Percentiles rank a stretch among this genome's conserved stretches.
These are phyloP conservation scores for Moesziomyces globuligerus DNA, from an alignment of 1,284 basidiomycete species.

Conservation along the genomic window DNA sequence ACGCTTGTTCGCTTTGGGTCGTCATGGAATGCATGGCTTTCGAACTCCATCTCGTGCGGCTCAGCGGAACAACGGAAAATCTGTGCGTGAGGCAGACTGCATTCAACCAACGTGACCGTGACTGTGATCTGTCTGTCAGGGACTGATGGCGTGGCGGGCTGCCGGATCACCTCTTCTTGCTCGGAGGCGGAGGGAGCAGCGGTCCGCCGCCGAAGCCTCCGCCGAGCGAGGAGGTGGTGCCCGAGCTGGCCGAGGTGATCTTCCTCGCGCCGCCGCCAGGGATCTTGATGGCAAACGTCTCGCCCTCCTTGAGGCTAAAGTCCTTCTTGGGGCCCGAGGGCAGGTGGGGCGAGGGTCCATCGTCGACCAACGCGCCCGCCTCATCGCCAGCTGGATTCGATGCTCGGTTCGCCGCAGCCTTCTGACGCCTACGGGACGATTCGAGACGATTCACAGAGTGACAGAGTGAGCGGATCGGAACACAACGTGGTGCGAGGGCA, in stretches of 20 bases:
- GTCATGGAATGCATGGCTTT: too few species aligned
- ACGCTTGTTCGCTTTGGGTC: neutral
- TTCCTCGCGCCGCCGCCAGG: conserved; percentile 46
- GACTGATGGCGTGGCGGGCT: neutral
- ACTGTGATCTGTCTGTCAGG: neutral
- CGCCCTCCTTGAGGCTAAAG: conserved; percentile 93
- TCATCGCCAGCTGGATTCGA: conserved; percentile 15
- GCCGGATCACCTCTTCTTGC: conserved; percentile 38
- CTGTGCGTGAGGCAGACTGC: neutral
- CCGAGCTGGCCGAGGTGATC: conserved; percentile 24
- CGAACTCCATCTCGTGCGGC: neutral
- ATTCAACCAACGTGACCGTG: conserved; percentile 2
- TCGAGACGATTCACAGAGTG: neutral
- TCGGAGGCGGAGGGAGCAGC: conserved; percentile 52
- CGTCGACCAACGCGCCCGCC: conserved; percentile 15
- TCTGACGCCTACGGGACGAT: conserved; percentile 45
- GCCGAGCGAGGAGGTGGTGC: conserved; percentile 2
- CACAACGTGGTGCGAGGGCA: conserved; percentile 2
- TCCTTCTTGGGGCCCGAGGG: conserved; percentile 83
- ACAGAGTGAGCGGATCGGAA: neutral
- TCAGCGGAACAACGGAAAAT: neutral
- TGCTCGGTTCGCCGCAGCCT: conserved; percentile 36
- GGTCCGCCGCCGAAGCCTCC: conserved; percentile 19
- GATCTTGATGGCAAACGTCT: conserved; percentile 77
- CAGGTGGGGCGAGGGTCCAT: conserved; percentile 62